Evolutionary conservation across 208 protist genomes (phyloP).

Genomic region (Trypanosoma platydactyli): DNA sequence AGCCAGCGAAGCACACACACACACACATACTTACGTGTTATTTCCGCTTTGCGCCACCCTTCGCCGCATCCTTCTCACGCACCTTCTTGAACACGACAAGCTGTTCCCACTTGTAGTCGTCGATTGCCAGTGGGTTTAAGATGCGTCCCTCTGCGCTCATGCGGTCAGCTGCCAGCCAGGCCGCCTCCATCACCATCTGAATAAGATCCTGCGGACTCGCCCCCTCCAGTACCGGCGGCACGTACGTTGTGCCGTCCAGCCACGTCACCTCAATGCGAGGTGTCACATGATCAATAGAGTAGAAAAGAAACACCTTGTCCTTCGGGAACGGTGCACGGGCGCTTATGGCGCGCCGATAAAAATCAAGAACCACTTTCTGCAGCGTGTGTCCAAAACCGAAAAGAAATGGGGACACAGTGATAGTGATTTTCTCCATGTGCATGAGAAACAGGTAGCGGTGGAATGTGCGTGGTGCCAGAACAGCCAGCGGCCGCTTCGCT

Average conservation of each 20-base stretch:
- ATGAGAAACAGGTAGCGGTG: conserved; percentile 85
- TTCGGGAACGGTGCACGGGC: conserved; percentile 77
- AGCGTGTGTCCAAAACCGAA: conserved; percentile 87
- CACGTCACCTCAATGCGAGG: conserved; percentile 90
- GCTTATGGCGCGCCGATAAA: conserved; percentile 85
- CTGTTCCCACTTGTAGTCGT: conserved; percentile 92
- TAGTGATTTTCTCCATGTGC: conserved; percentile 89
- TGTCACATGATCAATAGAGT: conserved; percentile 82
- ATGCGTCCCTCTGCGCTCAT: conserved; percentile 77
- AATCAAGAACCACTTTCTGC: conserved; percentile 83
- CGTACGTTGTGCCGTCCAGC: conserved; percentile 84
- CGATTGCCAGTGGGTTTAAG: conserved; percentile 85
- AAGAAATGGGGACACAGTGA: conserved; percentile 83
- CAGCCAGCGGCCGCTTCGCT: conserved; percentile 79
- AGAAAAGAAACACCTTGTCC: conserved; percentile 88
- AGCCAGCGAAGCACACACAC: conserved; percentile 1
- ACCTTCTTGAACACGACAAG: conserved; percentile 89
- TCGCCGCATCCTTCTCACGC: conserved; percentile 64
- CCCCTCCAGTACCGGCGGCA: conserved; percentile 84
- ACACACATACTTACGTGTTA: conserved; percentile 21
- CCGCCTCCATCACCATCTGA: conserved; percentile 92
- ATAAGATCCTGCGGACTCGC: conserved; percentile 77
- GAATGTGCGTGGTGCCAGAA: conserved; percentile 76
- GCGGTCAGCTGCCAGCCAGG: conserved; percentile 85
- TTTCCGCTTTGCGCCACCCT: conserved; percentile 28